A percentile compares a stretch with the other conserved stretches of the same genome.
These are phyloP conservation scores for Mediolabrus comicus DNA, from an alignment of 108 stramenopile genomes.

Conservation along the genomic window DNA sequence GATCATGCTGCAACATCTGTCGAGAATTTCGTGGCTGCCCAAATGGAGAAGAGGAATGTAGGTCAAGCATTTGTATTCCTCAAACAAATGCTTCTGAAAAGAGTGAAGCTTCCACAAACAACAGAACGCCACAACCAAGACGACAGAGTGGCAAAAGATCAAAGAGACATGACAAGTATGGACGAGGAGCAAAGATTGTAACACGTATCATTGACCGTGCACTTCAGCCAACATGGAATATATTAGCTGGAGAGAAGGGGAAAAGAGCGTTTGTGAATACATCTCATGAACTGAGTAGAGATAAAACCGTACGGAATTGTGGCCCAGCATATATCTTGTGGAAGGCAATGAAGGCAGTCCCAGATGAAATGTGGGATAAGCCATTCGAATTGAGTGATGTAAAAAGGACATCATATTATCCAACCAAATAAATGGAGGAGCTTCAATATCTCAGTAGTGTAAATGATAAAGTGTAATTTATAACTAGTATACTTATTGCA, in stretches of 20 bases:
- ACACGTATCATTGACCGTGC: slow-evolving; percentile 47
- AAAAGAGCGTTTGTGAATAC: slow-evolving; percentile 44
- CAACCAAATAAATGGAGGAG: slow-evolving; percentile 31
- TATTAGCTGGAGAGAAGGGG: slow-evolving; percentile 51
- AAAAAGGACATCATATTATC: slow-evolving; percentile 9
- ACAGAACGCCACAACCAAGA: background rate
- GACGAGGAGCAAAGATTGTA: slow-evolving; percentile 43
- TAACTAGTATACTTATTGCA: no score
- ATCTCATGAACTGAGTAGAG: slow-evolving; percentile 46
- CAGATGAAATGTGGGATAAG: slow-evolving; percentile 30
- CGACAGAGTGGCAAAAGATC: slow-evolving; percentile 17
- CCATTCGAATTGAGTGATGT: slow-evolving; percentile 18
- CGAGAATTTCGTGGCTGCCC: slow-evolving; percentile 7
- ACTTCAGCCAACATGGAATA: slow-evolving; percentile 56
- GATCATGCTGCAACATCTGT: slow-evolving; percentile 36
- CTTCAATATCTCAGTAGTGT: no score
- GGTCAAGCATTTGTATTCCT: background rate
- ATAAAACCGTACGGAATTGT: slow-evolving; percentile 59
- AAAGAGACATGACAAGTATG: slow-evolving; percentile 15
- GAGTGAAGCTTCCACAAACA: background rate
- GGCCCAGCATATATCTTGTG: slow-evolving; percentile 66
- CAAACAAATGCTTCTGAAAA: background rate
- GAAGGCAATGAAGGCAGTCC: slow-evolving; percentile 46
- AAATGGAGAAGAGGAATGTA: slow-evolving; percentile 1
- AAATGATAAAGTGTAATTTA: no score